Evolutionary conservation across 2,329 filamentous ascomycete species (phyloP).

Genomic region (Chaetomium globosum): DNA sequence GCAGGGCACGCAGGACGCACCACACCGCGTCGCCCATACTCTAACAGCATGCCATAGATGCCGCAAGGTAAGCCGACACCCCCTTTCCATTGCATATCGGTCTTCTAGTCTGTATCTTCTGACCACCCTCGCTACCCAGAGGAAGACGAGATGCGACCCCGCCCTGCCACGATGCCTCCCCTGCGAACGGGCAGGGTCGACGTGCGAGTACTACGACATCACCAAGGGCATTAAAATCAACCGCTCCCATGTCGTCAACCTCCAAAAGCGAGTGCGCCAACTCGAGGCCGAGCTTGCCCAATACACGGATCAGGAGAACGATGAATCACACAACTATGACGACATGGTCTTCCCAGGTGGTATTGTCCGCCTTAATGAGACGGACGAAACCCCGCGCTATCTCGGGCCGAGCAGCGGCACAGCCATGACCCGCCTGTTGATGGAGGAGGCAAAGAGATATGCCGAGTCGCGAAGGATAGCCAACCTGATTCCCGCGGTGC

Average conservation of each 20-base stretch:
- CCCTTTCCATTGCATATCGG: too few relatives aligned
- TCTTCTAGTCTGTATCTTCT: conserved; percentile 9
- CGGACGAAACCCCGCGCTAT: conserved; percentile 84
- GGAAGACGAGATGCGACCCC: conserved; percentile 95
- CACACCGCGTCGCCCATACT: conserved; percentile 72
- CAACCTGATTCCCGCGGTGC: conserved; percentile 80
- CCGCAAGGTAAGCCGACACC: conserved; percentile 64
- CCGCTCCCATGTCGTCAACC: conserved; percentile 86
- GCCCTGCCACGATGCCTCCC: conserved; percentile 87
- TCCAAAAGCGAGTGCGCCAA: conserved; percentile 82
- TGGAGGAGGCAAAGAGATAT: conserved; percentile 94
- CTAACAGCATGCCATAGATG: conserved; percentile 79
- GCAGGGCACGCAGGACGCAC: conserved; percentile 54
- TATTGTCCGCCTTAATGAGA: conserved; percentile 79
- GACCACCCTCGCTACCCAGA: conserved; percentile 54
- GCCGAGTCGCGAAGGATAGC: conserved; percentile 89
- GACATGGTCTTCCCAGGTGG: conserved; percentile 85
- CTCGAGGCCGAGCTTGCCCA: conserved; percentile 80
- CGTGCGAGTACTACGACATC: conserved; percentile 95
- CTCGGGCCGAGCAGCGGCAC: conserved; percentile 94
- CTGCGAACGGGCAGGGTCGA: conserved; percentile 86
- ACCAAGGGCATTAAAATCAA: conserved; percentile 83
- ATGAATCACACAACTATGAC: conserved; percentile 71
- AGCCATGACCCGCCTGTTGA: conserved; percentile 89
- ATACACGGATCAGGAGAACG: conserved; percentile 74